Evolutionary conservation across 306 rosid genomes (phyloP).

Genomic region (Quercus variabilis): DNA sequence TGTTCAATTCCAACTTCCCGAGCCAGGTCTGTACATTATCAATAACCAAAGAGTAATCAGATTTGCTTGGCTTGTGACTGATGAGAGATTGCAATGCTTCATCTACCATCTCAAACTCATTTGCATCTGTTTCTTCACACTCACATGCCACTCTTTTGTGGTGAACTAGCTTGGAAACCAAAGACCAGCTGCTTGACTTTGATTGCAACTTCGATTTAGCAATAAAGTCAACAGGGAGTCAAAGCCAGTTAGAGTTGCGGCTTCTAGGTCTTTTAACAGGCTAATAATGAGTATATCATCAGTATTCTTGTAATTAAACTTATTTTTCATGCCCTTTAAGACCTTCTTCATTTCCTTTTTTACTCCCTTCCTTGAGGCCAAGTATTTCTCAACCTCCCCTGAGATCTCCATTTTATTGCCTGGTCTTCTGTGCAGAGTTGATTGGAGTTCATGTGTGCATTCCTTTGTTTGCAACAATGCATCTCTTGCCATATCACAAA

Average conservation of each 20-base stretch:
- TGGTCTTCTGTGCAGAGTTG: not conserved
- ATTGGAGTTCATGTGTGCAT: not conserved
- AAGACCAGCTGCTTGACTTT: slow-evolving; percentile 13
- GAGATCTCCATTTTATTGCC: not conserved
- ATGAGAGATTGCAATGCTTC: slow-evolving; percentile 7
- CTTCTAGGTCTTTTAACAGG: slow-evolving; percentile 36
- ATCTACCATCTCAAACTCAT: slow-evolving; percentile 12
- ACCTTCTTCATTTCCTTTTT: slow-evolving; percentile 23
- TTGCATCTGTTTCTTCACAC: slow-evolving; percentile 1
- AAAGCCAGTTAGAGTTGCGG: slow-evolving; percentile 15
- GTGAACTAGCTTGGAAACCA: slow-evolving; percentile 22
- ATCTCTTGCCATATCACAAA: slow-evolving; percentile 34
- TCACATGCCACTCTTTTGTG: slow-evolving; percentile 22
- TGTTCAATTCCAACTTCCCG: slow-evolving; percentile 19
- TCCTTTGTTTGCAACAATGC: not conserved
- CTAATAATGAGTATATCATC: slow-evolving; percentile 12
- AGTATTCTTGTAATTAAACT: slow-evolving; percentile 16
- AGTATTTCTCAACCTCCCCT: not conserved
- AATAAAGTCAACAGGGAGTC: slow-evolving; percentile 11
- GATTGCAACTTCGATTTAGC: not conserved
- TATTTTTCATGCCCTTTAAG: slow-evolving; percentile 25
- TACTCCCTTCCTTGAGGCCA: slow-evolving; percentile 2
- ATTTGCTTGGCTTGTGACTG: not conserved
- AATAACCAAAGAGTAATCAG: not conserved
- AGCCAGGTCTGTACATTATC: slow-evolving; percentile 15